phyloP scores from a whole-genome alignment of 176 grass and related monocot genomes.

The Lolium perenne region DNA sequence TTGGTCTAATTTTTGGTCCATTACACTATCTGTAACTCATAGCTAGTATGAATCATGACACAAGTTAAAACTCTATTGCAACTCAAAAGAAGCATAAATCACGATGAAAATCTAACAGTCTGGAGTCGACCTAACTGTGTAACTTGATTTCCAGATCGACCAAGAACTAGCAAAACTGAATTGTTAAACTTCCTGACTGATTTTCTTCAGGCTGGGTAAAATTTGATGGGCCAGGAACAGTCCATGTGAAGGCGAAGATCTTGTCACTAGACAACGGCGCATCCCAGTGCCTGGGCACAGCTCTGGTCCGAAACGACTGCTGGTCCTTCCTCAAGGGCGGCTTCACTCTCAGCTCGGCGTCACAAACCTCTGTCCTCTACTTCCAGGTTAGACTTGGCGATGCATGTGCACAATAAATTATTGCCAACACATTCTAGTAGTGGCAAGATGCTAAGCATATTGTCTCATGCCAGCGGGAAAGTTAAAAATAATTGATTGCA shows the following conservation, averaged over 20 bases:
- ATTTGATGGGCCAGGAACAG: constrained; percentile 53
- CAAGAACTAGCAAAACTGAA: too few relatives aligned
- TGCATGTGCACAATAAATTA: not conserved
- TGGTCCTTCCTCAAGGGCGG: constrained; percentile 95
- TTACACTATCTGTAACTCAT: too few relatives aligned
- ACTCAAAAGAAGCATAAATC: too few relatives aligned
- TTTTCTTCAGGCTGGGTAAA: constrained; percentile 79
- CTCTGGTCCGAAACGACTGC: constrained; percentile 67
- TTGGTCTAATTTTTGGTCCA: too few relatives aligned
- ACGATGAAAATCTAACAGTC: too few relatives aligned
- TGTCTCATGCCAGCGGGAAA: not conserved
- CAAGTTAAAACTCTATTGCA: too few relatives aligned
- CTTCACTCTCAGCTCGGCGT: constrained; percentile 59
- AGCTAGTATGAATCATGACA: too few relatives aligned
- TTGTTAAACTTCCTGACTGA: not conserved
- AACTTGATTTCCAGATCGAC: too few relatives aligned
- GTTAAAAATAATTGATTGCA: not conserved
- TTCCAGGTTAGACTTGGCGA: constrained; percentile 62
- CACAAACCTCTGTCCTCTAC: constrained; percentile 70
- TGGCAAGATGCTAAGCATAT: not conserved
- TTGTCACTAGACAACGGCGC: constrained; percentile 46
- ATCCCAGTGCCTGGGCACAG: constrained; percentile 67
- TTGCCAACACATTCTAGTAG: not conserved
- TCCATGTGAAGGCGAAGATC: constrained; percentile 70
- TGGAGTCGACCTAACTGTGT: too few relatives aligned